A percentile compares a stretch with the other conserved stretches of the same genome.
Conservation (phyloP, 352 stramenopile genomes). For the Elongisporangium prolatum region DNA sequence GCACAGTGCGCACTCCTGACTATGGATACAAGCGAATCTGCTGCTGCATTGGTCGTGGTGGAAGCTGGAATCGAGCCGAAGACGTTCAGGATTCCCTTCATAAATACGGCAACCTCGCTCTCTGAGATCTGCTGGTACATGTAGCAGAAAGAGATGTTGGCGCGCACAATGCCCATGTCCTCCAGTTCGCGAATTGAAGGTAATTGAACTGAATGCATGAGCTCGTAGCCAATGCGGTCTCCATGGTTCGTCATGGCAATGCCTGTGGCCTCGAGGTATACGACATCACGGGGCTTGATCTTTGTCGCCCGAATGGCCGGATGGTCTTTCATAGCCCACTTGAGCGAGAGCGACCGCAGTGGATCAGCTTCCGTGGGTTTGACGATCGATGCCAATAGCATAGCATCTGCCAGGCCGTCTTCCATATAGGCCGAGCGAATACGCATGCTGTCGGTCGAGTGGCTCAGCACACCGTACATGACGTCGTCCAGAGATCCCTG, state of each 20-base stretch:
- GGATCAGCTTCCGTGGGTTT: conserved; percentile 25
- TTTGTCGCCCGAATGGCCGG: conserved; percentile 20
- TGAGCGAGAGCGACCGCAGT: conserved; percentile 45
- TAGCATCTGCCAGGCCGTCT: conserved; percentile 26
- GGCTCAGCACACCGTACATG: conserved; percentile 45
- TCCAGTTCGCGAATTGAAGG: conserved; percentile 30
- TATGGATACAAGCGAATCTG: neutral
- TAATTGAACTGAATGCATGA: conserved; percentile 46
- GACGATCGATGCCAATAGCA: conserved; percentile 31
- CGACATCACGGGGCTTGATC: conserved; percentile 34
- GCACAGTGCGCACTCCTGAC: conserved; percentile 20
- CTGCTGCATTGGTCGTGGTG: conserved; percentile 16
- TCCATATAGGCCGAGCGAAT: conserved; percentile 34
- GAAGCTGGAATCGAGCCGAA: conserved; percentile 26
- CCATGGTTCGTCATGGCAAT: conserved; percentile 30
- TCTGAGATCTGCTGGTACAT: conserved; percentile 31
- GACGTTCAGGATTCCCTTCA: conserved; percentile 24
- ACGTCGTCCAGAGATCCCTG: conserved; percentile 39
- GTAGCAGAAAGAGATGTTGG: conserved; percentile 41
- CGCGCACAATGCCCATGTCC: conserved; percentile 25
- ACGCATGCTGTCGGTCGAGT: conserved; percentile 32
- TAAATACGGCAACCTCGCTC: conserved; percentile 32
- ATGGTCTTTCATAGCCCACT: conserved; percentile 33
- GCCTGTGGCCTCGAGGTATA: conserved; percentile 41
- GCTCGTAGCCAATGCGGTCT: conserved; percentile 47